Percentiles rank a stretch among this genome's conserved stretches.
phyloP scores from a whole-genome alignment of 2,329 filamentous ascomycete species.

The Colletotrichum sp. region DNA sequence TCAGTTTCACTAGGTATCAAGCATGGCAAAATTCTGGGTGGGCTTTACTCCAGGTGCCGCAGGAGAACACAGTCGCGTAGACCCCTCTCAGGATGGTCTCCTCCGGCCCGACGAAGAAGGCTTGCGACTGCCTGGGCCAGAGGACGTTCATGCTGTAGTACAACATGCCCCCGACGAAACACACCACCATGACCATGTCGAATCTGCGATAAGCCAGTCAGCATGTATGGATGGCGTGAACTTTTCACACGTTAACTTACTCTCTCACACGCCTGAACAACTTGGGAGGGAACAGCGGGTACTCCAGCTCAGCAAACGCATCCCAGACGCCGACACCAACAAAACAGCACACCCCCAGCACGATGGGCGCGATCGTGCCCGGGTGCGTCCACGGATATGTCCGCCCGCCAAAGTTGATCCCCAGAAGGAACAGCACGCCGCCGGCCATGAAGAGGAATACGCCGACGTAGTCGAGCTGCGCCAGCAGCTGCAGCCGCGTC shows the following conservation, averaged over 20 bases:
- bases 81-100: slow-evolving; percentile 29
- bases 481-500: slow-evolving; percentile 27
- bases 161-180: slow-evolving; percentile 35
- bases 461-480: slow-evolving; percentile 30
- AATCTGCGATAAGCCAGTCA: slow-evolving; percentile 18
- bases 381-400: slow-evolving; percentile 32
- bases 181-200: slow-evolving; percentile 33
- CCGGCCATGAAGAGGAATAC: slow-evolving; percentile 30
- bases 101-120: slow-evolving; percentile 27
- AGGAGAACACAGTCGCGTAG: slow-evolving; percentile 32
- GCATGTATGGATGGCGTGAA: background rate
- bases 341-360: slow-evolving; percentile 23
- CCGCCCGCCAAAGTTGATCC: slow-evolving; percentile 32
- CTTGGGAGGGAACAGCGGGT: slow-evolving; percentile 34
- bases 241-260: background rate
- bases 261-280: slow-evolving; percentile 32
- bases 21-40: background rate
- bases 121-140: slow-evolving; percentile 32
- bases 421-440: slow-evolving; percentile 31
- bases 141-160: slow-evolving; percentile 36
- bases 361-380: slow-evolving; percentile 25
- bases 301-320: slow-evolving; percentile 28
- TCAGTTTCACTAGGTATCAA: background rate
- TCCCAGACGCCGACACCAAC: slow-evolving; percentile 34
- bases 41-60: slow-evolving; percentile 29